phyloP scores from a whole-genome alignment of 805 yeast species.

The Tetrapisispora nanseiensis region DNA sequence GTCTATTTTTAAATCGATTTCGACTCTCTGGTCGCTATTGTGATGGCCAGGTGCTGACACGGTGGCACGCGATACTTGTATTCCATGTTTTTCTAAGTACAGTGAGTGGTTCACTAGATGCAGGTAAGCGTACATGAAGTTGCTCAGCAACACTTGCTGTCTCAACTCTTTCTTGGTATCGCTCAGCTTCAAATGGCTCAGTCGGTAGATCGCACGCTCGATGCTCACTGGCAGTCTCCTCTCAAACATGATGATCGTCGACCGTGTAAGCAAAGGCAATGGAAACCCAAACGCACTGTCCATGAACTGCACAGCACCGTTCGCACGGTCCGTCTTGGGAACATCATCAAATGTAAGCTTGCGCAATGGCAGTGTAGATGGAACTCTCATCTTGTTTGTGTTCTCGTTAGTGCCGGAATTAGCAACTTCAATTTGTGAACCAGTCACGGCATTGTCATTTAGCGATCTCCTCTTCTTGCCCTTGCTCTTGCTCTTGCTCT shows the following conservation, averaged over 20 bases:
- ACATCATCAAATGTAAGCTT: constrained; percentile 30
- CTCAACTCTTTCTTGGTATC: constrained; percentile 85
- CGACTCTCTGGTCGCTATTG: neutral
- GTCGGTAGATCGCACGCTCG: constrained; percentile 87
- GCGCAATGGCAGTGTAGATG: constrained; percentile 20
- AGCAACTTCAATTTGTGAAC: no score
- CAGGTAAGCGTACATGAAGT: constrained; percentile 95
- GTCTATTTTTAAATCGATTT: neutral
- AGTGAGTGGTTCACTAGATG: constrained; percentile 88
- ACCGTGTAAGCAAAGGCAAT: constrained; percentile 65
- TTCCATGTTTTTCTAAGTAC: constrained; percentile 48
- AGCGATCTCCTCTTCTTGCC: no score
- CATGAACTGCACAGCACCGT: constrained; percentile 49
- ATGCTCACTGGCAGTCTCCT: constrained; percentile 89
- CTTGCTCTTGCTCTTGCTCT: no score
- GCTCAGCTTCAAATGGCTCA: constrained; percentile 87
- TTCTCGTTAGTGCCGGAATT: neutral
- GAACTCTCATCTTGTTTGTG: neutral
- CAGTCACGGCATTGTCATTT: no score
- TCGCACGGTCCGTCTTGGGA: constrained; percentile 35
- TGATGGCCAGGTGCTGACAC: no score
- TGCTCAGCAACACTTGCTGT: constrained; percentile 87
- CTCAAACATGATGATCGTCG: constrained; percentile 72
- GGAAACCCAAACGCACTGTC: constrained; percentile 88
- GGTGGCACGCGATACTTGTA: neutral